Evolutionary conservation across 768 basidiomycete species (phyloP).

Genomic region (Cantharellus anzutake): DNA sequence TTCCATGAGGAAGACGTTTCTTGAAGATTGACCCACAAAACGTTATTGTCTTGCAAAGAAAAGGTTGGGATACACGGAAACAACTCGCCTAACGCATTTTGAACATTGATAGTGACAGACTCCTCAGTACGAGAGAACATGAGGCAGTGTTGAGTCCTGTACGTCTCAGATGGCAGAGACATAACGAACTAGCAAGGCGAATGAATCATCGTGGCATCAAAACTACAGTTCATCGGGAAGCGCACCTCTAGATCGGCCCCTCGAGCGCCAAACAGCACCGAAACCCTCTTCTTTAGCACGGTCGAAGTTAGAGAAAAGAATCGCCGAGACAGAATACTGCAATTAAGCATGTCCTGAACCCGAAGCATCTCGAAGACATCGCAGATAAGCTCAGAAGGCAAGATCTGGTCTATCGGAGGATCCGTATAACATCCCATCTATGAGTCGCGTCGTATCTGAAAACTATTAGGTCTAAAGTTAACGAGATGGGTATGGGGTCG

Average conservation of each 20-base stretch:
- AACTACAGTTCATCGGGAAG: background rate
- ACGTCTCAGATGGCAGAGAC: background rate
- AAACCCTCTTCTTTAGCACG: background rate
- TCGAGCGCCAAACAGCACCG: background rate
- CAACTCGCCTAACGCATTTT: background rate
- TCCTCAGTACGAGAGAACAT: background rate
- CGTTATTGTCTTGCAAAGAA: background rate
- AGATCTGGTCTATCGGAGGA: background rate
- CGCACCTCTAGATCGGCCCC: background rate
- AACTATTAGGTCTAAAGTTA: background rate
- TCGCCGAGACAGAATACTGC: background rate
- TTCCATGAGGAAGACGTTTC: background rate
- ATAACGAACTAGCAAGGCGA: background rate
- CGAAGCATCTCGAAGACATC: background rate
- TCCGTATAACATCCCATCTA: background rate
- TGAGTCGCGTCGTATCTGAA: background rate
- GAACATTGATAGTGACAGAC: background rate
- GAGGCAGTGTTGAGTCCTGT: background rate
- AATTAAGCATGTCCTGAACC: background rate
- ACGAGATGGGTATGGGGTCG: background rate
- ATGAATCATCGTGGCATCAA: background rate
- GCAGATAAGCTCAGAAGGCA: background rate
- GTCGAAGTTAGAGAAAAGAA: background rate
- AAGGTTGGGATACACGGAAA: background rate
- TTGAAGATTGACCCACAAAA: background rate